These are phyloP conservation scores for Tetrahymena borealis DNA, from an alignment of 73 alveolate species.

Conservation along the genomic window DNA sequence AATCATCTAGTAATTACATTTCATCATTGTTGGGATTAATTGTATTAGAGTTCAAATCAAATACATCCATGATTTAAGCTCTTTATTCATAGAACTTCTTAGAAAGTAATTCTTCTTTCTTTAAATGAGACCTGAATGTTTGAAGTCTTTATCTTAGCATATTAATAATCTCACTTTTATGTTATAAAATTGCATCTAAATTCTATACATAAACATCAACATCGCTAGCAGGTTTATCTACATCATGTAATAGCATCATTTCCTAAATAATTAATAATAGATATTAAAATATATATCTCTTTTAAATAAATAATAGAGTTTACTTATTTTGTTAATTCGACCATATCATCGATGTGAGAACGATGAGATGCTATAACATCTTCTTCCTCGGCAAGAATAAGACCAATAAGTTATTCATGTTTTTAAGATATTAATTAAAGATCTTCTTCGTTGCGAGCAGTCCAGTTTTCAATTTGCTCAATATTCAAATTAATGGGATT, in stretches of 20 bases:
- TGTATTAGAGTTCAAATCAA: not conserved
- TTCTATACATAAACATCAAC: conserved; percentile 90
- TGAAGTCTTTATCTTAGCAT: conserved; percentile 10
- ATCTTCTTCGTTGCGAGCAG: conserved; percentile 15
- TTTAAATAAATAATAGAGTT: not conserved
- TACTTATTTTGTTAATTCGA: conserved; percentile 81
- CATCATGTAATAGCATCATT: conserved; percentile 92
- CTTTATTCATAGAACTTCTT: conserved; percentile 17
- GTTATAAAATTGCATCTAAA: conserved; percentile 77
- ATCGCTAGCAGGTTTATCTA: conserved; percentile 98
- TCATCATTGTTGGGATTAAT: not conserved
- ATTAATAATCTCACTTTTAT: conserved; percentile 68
- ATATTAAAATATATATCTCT: too few relatives aligned
- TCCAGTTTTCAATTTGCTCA: conserved; percentile 14
- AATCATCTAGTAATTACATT: not conserved
- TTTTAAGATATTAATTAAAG: conserved; percentile 51
- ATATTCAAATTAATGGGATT: not conserved
- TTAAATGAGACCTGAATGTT: conserved; percentile 11
- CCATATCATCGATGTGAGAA: conserved; percentile 95
- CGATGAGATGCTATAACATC: conserved; percentile 91
- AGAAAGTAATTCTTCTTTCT: conserved; percentile 22
- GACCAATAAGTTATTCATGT: conserved; percentile 90
- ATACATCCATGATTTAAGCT: not conserved
- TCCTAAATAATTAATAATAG: conserved; percentile 40
- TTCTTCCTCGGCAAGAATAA: conserved; percentile 97